phyloP scores from a whole-genome alignment of 129 eudicot species.

The Gnaphalium uliginosum region DNA sequence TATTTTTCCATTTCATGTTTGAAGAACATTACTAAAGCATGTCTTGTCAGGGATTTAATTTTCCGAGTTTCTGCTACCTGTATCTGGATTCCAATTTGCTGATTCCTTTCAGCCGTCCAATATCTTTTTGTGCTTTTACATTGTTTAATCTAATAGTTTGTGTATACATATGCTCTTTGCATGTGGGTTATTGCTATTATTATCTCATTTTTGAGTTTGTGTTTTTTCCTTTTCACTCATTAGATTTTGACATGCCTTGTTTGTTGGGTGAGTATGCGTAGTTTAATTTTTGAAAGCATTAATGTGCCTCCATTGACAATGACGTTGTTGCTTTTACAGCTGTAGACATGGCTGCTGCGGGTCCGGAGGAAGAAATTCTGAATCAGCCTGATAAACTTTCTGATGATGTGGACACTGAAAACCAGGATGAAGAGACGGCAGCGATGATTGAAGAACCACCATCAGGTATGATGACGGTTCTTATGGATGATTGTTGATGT shows the following conservation, averaged over 20 bases:
- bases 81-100: not conserved
- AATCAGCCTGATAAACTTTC: constrained; percentile 66
- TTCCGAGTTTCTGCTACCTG: not conserved
- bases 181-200: not conserved
- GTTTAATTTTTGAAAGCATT: constrained; percentile 3
- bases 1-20: constrained; percentile 2
- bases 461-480: constrained; percentile 50
- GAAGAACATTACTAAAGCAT: not conserved
- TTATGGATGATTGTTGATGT: not conserved
- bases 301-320: constrained; percentile 18
- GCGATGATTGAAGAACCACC: constrained; percentile 72
- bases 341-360: constrained; percentile 60
- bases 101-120: not conserved
- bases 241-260: not conserved
- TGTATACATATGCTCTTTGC: not conserved
- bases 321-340: constrained; percentile 50
- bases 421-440: constrained; percentile 73
- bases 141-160: not conserved
- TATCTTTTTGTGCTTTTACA: not conserved
- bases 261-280: not conserved
- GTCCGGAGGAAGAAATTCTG: constrained; percentile 80
- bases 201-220: not conserved
- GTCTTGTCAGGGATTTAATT: not conserved
- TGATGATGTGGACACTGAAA: constrained; percentile 64
- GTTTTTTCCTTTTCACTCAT: not conserved